Base-by-base conservation (phyloP, 1,284 basidiomycete species). In the Heterobasidion annosum region DNA sequence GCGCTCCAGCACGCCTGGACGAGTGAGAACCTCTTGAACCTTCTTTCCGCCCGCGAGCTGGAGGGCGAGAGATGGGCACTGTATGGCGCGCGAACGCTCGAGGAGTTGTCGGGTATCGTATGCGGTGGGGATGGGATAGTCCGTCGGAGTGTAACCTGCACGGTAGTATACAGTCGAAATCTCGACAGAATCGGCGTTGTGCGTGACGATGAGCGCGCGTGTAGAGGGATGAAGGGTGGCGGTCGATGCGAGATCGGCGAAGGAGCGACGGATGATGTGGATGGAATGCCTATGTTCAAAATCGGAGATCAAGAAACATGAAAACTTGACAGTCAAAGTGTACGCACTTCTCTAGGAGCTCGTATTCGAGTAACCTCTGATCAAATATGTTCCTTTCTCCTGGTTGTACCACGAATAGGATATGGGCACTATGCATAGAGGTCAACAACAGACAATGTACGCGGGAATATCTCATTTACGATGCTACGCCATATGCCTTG, bases 1-100 rank as follows among this genome's bases (percentile, higher is more conserved):
- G 4, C 73, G 71, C 62, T 93, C 90, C 19, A 96, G 75, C 9
- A 91, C 71, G 0, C 85, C 84, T 0, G 83, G 81, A 37, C 83
- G 80, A 1, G 88, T 83, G 13, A 99, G 77, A 0, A 90, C 90
- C 65, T 98, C 87, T 70, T 98, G 97, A 0, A 99, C 85, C 68
- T 98, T 98, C 74, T 99, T 99, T 1, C 90, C 88, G 0, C 96
- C 97, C 0, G 94, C 93, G 3, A 99, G 82, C 64, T 99, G 97
- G 3, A 98, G 78, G 1, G 91, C 85, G 60, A 98, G 82, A 1
- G 83, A 84, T 0, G 96, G 96, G 64, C 95, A 99, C 63, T 98
- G 97, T 74, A 97, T 94, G 0, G 97, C 93, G 40, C 68, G 71
- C 13, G 87, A 89, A 33, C 81, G 74, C 65, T 98, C 93, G 25